Conservation (phyloP, 2,329 filamentous ascomycete genomes). For the Hypocrella siamensis region DNA sequence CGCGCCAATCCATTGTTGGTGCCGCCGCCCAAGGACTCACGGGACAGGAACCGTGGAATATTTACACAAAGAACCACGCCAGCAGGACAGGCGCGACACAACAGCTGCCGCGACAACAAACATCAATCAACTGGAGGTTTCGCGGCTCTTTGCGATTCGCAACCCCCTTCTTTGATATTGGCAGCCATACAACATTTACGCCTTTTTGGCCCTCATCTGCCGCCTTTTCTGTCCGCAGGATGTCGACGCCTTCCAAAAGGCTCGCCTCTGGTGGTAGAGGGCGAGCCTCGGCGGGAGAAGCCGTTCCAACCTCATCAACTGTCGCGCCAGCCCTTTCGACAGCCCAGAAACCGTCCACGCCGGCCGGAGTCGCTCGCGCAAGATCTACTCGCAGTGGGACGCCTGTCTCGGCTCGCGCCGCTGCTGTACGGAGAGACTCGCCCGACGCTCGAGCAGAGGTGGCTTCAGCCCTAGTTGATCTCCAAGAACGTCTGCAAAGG, state of each 20-base stretch:
- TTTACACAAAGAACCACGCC: too few relatives aligned
- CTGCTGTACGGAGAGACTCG: conserved; percentile 43
- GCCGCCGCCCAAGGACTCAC: too few relatives aligned
- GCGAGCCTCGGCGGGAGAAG: conserved; percentile 25
- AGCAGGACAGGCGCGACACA: too few relatives aligned
- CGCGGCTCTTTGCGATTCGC: too few relatives aligned
- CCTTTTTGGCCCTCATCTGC: not conserved
- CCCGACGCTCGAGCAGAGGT: conserved; percentile 68
- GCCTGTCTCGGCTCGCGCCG: conserved; percentile 60
- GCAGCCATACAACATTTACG: not conserved
- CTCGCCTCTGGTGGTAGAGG: conserved; percentile 31
- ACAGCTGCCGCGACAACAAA: too few relatives aligned
- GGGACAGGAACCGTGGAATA: too few relatives aligned
- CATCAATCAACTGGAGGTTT: too few relatives aligned
- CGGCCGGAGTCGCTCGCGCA: conserved; percentile 32
- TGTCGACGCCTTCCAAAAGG: conserved; percentile 39
- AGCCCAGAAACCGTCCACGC: conserved; percentile 27
- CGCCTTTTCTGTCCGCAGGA: conserved; percentile 12
- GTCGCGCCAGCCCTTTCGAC: conserved; percentile 22
- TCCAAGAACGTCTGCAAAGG: conserved; percentile 68
- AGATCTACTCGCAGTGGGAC: conserved; percentile 49
- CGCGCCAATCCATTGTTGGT: too few relatives aligned
- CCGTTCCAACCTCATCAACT: conserved; percentile 13
- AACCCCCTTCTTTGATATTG: not conserved
- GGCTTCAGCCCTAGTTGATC: conserved; percentile 63